These are phyloP conservation scores for Entomortierella parvispora DNA, from an alignment of 192 early-diverging fungal species.

Conservation along the genomic window DNA sequence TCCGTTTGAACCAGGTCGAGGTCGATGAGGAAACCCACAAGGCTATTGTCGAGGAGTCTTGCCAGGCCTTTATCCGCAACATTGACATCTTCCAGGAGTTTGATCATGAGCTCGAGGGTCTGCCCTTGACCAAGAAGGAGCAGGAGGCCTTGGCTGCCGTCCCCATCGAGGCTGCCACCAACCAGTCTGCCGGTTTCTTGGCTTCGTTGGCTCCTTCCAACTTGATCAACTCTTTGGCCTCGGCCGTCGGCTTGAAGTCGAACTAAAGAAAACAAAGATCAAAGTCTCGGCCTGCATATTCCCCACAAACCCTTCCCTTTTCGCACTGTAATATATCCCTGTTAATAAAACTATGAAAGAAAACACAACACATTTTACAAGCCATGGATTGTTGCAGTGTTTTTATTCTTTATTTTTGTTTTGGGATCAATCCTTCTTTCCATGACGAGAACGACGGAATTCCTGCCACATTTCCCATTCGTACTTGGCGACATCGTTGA, in stretches of 20 bases:
- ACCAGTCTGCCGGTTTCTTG: slow-evolving; percentile 13
- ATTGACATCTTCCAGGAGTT: slow-evolving; percentile 53
- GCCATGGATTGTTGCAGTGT: background rate
- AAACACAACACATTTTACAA: background rate
- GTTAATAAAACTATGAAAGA: slow-evolving; percentile 2
- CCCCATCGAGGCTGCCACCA: slow-evolving; percentile 4
- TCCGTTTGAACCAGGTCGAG: slow-evolving; percentile 56
- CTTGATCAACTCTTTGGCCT: slow-evolving; percentile 25
- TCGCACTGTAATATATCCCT: slow-evolving; percentile 22
- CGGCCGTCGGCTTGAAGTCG: slow-evolving; percentile 41
- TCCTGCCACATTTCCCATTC: slow-evolving; percentile 64
- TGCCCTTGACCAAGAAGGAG: slow-evolving; percentile 40
- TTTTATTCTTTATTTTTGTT: background rate
- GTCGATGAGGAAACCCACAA: slow-evolving; percentile 48
- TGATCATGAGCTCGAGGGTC: slow-evolving; percentile 39
- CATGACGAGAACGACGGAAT: background rate
- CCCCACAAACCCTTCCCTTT: background rate
- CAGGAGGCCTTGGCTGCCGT: slow-evolving; percentile 29
- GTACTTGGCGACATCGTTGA: slow-evolving; percentile 58
- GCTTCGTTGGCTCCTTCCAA: slow-evolving; percentile 28
- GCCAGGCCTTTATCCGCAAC: slow-evolving; percentile 39
- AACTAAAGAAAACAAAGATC: no score
- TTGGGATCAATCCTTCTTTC: background rate
- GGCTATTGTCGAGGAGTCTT: slow-evolving; percentile 38
- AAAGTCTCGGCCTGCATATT: background rate